These are phyloP conservation scores for Tillandsia leiboldiana DNA, from an alignment of 176 grass and related monocot species.

Conservation along the genomic window DNA sequence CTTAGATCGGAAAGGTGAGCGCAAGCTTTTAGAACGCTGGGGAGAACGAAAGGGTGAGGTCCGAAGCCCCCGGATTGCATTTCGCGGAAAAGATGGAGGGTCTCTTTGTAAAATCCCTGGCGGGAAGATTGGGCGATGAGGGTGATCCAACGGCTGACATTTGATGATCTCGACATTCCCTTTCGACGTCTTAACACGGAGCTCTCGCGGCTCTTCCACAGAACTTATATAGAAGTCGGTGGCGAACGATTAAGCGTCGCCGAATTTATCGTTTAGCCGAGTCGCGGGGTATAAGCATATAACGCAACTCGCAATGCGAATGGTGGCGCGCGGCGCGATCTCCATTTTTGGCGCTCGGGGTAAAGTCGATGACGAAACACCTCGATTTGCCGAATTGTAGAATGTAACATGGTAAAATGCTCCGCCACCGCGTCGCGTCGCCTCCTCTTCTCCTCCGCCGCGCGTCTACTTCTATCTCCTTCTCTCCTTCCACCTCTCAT, in stretches of 20 bases:
- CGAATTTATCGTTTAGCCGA: no score
- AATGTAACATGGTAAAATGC: neutral
- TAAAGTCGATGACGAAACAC: no score
- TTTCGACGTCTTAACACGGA: no score
- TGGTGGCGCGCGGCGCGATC: no score
- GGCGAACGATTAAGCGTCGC: no score
- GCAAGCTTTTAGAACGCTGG: conserved; percentile 43
- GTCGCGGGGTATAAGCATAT: no score
- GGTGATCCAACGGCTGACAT: conserved; percentile 24
- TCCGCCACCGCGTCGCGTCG: neutral
- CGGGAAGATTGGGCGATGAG: conserved; percentile 38
- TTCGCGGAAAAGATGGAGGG: conserved; percentile 46
- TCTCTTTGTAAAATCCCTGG: conserved; percentile 18
- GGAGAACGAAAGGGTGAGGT: conserved; percentile 30
- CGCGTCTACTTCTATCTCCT: neutral
- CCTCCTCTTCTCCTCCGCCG: neutral
- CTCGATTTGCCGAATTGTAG: no score
- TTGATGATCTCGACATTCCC: neutral
- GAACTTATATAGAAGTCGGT: no score
- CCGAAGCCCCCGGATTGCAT: conserved; percentile 5
- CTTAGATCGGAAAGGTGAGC: conserved; percentile 28
- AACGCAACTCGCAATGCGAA: no score
- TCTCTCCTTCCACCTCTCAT: neutral
- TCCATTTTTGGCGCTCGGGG: no score
- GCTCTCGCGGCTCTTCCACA: no score